These are phyloP conservation scores for Sporothrix luriei DNA, from an alignment of 2,329 filamentous ascomycete species.

Conservation along the genomic window DNA sequence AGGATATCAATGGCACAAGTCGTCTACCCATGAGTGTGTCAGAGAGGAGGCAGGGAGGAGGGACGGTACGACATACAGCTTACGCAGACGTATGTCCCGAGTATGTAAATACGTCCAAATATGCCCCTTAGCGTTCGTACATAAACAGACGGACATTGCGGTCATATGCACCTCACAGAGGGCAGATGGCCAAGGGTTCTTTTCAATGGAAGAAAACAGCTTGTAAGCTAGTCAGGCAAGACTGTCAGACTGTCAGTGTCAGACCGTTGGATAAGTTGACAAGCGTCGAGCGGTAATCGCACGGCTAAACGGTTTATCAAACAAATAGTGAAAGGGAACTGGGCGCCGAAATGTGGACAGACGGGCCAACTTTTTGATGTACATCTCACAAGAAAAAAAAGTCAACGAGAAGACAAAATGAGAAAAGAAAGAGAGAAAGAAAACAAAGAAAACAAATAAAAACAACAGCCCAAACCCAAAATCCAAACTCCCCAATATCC, in stretches of 20 bases:
- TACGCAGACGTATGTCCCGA: too few species aligned
- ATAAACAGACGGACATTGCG: neutral
- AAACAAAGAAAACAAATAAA: neutral
- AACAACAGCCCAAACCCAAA: neutral
- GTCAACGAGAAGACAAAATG: too few species aligned
- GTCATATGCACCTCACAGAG: neutral
- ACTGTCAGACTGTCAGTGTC: too few species aligned
- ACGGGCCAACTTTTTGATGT: too few species aligned
- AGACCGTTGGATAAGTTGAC: conserved; percentile 10
- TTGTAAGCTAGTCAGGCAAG: neutral
- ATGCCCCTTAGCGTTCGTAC: too few species aligned
- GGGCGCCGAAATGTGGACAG: neutral
- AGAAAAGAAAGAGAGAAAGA: too few species aligned
- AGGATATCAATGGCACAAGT: neutral
- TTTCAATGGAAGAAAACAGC: neutral
- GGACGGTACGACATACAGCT: too few species aligned
- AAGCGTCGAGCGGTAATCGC: neutral
- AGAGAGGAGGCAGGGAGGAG: too few species aligned
- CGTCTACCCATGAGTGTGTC: too few species aligned
- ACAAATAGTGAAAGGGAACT: neutral
- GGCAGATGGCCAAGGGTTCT: neutral
- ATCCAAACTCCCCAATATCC: too few species aligned
- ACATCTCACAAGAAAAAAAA: too few species aligned
- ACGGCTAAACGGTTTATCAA: neutral
- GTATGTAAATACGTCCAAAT: too few species aligned